Evolutionary conservation across 148 eudicot species (phyloP).

Genomic region (Limonium bicolor): DNA sequence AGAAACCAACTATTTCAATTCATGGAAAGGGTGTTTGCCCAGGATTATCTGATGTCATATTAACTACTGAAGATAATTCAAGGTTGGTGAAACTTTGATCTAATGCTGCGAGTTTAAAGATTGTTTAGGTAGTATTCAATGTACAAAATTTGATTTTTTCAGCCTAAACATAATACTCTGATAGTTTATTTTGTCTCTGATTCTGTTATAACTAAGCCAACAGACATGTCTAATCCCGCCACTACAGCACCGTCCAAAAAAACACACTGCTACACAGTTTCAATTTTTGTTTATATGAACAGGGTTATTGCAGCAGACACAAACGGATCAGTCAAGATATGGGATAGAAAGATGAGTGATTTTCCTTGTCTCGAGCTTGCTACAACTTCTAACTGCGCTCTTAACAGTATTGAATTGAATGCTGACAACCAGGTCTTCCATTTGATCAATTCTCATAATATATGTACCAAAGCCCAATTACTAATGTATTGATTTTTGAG

Average conservation of each 20-base stretch:
- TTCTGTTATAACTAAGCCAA: too few relatives aligned
- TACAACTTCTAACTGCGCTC: constrained; percentile 34
- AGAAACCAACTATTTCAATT: constrained; percentile 36
- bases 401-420: constrained; percentile 56
- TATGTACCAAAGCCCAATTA: too few relatives aligned
- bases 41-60: constrained; percentile 74
- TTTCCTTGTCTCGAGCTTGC: constrained; percentile 63
- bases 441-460: not conserved
- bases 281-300: too few relatives aligned
- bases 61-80: constrained; percentile 38
- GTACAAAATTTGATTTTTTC: too few relatives aligned
- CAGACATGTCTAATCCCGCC: too few relatives aligned
- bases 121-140: too few relatives aligned
- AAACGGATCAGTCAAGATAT: constrained; percentile 46
- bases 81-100: constrained; percentile 35
- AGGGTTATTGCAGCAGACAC: constrained; percentile 83
- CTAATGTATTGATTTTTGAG: too few relatives aligned
- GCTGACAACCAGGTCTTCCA: constrained; percentile 56
- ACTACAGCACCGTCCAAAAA: too few relatives aligned
- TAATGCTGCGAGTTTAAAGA: too few relatives aligned
- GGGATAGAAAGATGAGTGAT: constrained; percentile 74
- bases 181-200: too few relatives aligned
- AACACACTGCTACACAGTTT: too few relatives aligned
- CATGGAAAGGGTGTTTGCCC: constrained; percentile 35
- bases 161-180: too few relatives aligned